phyloP scores from a whole-genome alignment of 2,329 filamentous ascomycete genomes.

The Cyanodermella asteris region DNA sequence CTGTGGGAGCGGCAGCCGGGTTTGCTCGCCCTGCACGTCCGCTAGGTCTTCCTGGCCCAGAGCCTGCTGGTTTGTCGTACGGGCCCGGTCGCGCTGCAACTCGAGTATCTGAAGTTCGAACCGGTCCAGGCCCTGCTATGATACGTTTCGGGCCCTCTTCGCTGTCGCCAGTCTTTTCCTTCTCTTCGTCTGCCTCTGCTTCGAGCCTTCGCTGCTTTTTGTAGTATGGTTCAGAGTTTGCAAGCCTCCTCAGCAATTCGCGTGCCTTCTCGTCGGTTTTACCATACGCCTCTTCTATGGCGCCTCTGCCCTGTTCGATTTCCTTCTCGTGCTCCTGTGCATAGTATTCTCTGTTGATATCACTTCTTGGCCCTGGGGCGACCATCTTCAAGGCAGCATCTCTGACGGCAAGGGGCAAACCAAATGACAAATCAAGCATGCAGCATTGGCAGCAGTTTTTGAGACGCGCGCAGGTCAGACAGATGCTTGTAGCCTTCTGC shows the following conservation, averaged over 20 bases:
- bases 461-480: constrained; percentile 81
- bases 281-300: constrained; percentile 75
- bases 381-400: constrained; percentile 97
- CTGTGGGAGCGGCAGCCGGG: constrained; percentile 49
- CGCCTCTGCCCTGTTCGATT: constrained; percentile 74
- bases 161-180: constrained; percentile 18
- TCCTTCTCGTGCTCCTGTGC: constrained; percentile 93
- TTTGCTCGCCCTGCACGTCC: constrained; percentile 35
- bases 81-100: constrained; percentile 17
- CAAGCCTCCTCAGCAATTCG: constrained; percentile 63
- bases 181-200: constrained; percentile 23
- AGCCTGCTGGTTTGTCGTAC: constrained; percentile 28
- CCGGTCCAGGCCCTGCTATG: constrained; percentile 49
- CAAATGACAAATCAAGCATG: constrained; percentile 94
- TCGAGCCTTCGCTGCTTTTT: constrained; percentile 64
- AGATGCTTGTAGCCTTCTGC: constrained; percentile 86
- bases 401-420: constrained; percentile 78
- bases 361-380: constrained; percentile 73
- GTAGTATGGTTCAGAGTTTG: constrained; percentile 87
- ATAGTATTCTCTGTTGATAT: constrained; percentile 92
- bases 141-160: constrained; percentile 18
- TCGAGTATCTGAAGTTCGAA: constrained; percentile 46
- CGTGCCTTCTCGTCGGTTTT: constrained; percentile 94
- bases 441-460: constrained; percentile 99
- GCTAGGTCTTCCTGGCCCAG: constrained; percentile 21